Base-by-base conservation (phyloP, 192 early-diverging fungal genomes). In the Coemansia brasiliensis region DNA sequence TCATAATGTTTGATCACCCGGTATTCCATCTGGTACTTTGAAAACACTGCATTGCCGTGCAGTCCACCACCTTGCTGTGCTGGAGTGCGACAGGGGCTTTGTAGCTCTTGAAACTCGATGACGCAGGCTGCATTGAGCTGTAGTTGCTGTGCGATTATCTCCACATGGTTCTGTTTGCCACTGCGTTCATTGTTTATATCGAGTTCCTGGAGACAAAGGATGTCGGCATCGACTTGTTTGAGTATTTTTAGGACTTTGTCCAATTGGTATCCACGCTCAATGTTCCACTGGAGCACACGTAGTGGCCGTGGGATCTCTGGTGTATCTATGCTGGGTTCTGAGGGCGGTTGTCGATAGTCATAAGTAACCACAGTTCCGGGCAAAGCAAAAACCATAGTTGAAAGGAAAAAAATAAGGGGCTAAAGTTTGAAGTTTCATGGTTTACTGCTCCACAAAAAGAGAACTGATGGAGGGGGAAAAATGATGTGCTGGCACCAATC, bases 261-360 rank as follows among this genome's bases (percentile, higher is more conserved):
- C 0, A 89, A 63, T 67, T 83, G 71, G 83, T 90, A 90, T 51
- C 89, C 89, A 42, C 90, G 84, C 61, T 92, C 90, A 45, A 92
- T 87, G 59, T 92, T 92, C 90, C 90, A 92, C 56, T 92, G 88
- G 13, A 92, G 55, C 18, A 85, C 82, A 20, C 85, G 84, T 24
- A 90, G 65, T 4, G 83, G 78, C 5, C 52, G 66, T 22, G 60
- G 69, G 16, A 71, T 71, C 25, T 27, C 65, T 10, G 57, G 25
- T 0, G 48, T 57, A 13, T 18, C 39, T 1, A 48, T 32, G 5
- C 6, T 26, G 9, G 27, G n/a, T 4, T n/a, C 21, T 15, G 25
- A 1, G 5, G 20, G 52, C 18, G 38, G 39, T 44, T 52, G 43
- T 49, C 74, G 74, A 32, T 12, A 71, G 67, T 78, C 74, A 46